These are phyloP conservation scores for Melanomma pulvis-pyrius DNA, from an alignment of 495 filamentous ascomycete species.

Conservation along the genomic window DNA sequence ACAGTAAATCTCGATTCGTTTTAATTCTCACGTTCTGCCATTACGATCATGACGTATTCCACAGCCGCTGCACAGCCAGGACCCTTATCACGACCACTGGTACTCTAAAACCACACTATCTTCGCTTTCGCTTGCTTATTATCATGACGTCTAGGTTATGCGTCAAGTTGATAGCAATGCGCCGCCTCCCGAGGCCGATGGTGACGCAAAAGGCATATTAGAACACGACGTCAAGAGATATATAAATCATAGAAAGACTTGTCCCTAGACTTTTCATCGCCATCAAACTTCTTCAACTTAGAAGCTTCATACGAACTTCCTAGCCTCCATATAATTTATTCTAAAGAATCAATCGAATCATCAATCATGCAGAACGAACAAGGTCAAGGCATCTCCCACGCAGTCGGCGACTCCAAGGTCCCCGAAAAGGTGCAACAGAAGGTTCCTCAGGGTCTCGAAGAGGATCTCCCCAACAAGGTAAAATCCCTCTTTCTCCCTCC, in stretches of 20 bases:
- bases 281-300: background rate
- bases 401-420: conserved; percentile 39
- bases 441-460: conserved; percentile 36
- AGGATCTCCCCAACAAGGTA: conserved; percentile 34
- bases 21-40: background rate
- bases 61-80: background rate
- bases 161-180: background rate
- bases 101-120: background rate
- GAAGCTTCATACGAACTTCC: background rate
- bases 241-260: background rate
- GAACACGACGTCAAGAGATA: background rate
- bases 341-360: background rate
- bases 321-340: background rate
- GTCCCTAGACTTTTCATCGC: background rate
- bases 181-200: background rate
- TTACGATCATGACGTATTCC: background rate
- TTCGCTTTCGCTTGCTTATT: background rate
- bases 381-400: conserved; percentile 42
- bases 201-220: background rate
- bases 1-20: background rate
- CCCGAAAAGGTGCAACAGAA: conserved; percentile 37
- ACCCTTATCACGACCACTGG: background rate
- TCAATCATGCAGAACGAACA: conserved; percentile 39
- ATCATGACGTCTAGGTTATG: background rate
- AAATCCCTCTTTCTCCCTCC: background rate